Evolutionary conservation across 2,329 filamentous ascomycete species (phyloP), one percentile per base, ranked within the genome.

Genomic region (Aspergillus unguis): DNA sequence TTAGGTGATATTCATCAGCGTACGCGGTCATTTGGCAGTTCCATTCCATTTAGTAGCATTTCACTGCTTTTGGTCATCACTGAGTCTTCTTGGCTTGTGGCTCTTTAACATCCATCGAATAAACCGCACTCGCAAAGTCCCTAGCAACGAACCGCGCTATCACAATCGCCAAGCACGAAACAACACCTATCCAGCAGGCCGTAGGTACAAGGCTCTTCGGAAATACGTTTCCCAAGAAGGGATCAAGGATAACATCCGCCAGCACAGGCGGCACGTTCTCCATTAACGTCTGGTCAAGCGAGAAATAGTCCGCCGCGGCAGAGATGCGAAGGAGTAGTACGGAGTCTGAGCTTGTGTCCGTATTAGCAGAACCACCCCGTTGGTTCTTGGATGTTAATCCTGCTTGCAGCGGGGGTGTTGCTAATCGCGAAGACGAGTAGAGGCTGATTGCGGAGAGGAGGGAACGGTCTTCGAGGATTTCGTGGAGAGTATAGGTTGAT

Each of bases 281-380:
- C 92, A 97, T 97, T 63, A 96, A 80, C 1, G 80, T 80, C 56
- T 76, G 72, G 66, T 96, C 81, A 53, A 84, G 79, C 8, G 88
- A 87, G 71, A 88, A 95, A 75, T 92, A 99, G 63, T 95, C 90
- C 43, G 94, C 91, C 23, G 86, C 84, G 10, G 91, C 83, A 57
- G 81, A 79, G 48, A 97, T 77, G 57, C 84, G 86, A 2, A 97
- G 80, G 51, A 95, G 83, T 6, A 94, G 76, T 29, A 84, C 65
- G 1, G 86, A 87, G 26, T 74, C 65, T 2, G 59, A 53, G 2
- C 65, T 58, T 2, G 60, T 50, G 29, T 64, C 64, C 2, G 41
- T 27, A 3, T 47, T 31, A 8, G 50, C 25, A 23, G 48, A 25
- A 9, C 6, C 9, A 9, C 10, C 31, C 23, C 32, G 31, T 25